Evolutionary conservation across 73 alveolate genomes (phyloP).

Genomic region (Tetrahymena thermophila): DNA sequence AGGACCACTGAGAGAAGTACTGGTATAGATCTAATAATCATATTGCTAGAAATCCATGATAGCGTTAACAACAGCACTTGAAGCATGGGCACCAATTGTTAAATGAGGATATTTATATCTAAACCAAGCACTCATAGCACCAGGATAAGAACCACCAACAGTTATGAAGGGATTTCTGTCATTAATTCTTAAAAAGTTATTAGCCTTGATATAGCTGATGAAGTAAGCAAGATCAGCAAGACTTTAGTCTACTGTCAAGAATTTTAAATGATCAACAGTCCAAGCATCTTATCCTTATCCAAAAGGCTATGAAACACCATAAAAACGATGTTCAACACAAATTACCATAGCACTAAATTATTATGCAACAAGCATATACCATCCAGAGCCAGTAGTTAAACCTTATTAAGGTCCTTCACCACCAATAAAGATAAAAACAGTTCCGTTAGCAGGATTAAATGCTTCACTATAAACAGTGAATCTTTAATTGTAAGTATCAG

Average conservation of each 20-base stretch:
- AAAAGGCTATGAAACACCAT: conserved; percentile 61
- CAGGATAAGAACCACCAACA: conserved; percentile 72
- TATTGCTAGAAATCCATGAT: conserved; percentile 15
- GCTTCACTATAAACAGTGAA: not conserved
- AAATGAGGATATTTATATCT: conserved; percentile 57
- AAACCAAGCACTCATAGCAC: conserved; percentile 70
- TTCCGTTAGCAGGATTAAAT: conserved; percentile 24
- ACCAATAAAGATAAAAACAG: conserved; percentile 64
- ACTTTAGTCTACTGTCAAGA: conserved; percentile 52
- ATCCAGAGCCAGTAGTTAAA: conserved; percentile 2
- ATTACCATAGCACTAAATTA: conserved; percentile 44
- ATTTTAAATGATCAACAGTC: conserved; percentile 26
- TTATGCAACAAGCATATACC: conserved; percentile 43
- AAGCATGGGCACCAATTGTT: conserved; percentile 56
- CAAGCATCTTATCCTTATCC: not conserved
- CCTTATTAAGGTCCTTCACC: conserved; percentile 56
- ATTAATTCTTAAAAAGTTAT: not conserved
- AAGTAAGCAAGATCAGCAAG: conserved; percentile 63
- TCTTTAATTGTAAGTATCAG: not conserved
- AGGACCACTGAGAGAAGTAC: conserved; percentile 7
- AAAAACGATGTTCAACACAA: conserved; percentile 62
- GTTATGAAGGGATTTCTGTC: conserved; percentile 35
- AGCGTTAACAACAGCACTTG: conserved; percentile 54
- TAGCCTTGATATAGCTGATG: not conserved
- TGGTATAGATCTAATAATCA: conserved; percentile 3